phyloP scores from a whole-genome alignment of 2,329 filamentous ascomycete species.

The Ceratocystis cacaofunesta region DNA sequence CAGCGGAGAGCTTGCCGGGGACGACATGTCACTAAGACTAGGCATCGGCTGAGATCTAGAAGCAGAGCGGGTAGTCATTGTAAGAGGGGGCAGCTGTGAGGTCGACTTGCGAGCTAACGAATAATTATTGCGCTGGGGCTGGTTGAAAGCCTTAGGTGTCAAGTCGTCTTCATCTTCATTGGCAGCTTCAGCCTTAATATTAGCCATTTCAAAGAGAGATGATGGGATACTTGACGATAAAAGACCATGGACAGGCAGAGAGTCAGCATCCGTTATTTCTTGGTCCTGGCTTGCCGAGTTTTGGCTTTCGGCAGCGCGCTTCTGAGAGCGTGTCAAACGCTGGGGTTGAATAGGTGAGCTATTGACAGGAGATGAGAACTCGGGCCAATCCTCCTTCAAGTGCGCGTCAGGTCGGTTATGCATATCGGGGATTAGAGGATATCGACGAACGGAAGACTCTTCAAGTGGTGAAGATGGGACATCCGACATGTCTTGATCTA shows the following conservation, averaged over 20 bases:
- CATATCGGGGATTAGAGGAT: constrained; percentile 38
- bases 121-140: background rate
- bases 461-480: constrained; percentile 43
- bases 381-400: constrained; percentile 32
- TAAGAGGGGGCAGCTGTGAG: constrained; percentile 9
- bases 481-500: constrained; percentile 35
- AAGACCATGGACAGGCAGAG: background rate
- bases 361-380: constrained; percentile 36
- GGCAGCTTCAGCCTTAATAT: background rate
- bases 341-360: constrained; percentile 31
- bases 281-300: constrained; percentile 2
- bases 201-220: constrained; percentile 6
- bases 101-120: constrained; percentile 3
- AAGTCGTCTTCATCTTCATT: background rate
- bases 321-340: constrained; percentile 12
- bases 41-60: background rate
- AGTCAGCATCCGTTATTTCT: constrained; percentile 5
- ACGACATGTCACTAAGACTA: background rate
- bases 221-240: constrained; percentile 3
- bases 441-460: constrained; percentile 28
- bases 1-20: constrained; percentile 6
- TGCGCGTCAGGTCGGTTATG: constrained; percentile 27
- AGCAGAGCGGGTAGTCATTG: constrained; percentile 14
- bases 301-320: background rate
- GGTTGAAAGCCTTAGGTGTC: background rate